Base-by-base conservation (phyloP, 306 rosid genomes). In the Glycine latifolia region DNA sequence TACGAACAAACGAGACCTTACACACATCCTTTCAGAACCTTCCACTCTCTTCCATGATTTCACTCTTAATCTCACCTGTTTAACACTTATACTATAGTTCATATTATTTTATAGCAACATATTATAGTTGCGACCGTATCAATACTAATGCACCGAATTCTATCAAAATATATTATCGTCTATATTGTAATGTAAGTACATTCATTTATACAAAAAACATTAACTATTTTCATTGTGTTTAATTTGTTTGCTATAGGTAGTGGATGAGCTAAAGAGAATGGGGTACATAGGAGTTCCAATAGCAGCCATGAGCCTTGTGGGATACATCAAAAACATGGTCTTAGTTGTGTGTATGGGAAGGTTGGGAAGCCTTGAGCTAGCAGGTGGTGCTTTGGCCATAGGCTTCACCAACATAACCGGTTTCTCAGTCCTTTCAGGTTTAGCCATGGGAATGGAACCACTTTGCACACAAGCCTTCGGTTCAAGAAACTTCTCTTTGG, bases 331-430 rank as follows among this genome's bases (percentile, higher is more conserved):
- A 78, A 91, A 91, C 91, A 87, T 91, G 97, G 75, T 87, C 63
- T 60, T 81, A 52, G 95, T 92, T 52, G 77, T 88, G 3, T 92
- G 91, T 95, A 89, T 92, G 95, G 97, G 97, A 58, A 89, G 86
- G 81, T 75, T 92, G 15, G 97, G 97, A 78, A 92, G 91, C 73
- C 86, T 92, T 0, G 93, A 92, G 73, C 77, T 92, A 31, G 97
- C 97, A 0, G 92, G 92, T 6, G 95, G 93, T 4, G 92, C 97
- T 56, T 86, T 92, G 37, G 95, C 95, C 86, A 81, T 92, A 33
- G 95, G 97, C 78, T 90, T 89, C 92, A 90, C 97, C 48, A 92
- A 92, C 86, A 87, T 92, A 80, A 89, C 93, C 4, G 97, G 95
- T 31, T 92, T 89, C 87, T 92, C 93, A 0, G 91, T 92, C 73